These are phyloP conservation scores for Geranomyces michiganensis DNA, from an alignment of 192 early-diverging fungal genomes.

Conservation along the genomic window DNA sequence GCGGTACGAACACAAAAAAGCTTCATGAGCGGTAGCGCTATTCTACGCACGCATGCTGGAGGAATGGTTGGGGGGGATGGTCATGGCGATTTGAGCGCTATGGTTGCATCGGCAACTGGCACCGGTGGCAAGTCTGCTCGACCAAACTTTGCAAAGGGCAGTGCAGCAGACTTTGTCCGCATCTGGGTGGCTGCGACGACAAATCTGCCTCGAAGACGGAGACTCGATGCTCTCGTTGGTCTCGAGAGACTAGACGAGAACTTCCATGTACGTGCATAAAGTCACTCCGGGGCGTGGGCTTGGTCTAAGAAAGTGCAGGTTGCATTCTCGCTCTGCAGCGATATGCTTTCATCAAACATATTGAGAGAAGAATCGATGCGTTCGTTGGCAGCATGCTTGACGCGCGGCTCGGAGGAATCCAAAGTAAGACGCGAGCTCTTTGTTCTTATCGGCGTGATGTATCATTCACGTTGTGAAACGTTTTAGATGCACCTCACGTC, in stretches of 20 bases:
- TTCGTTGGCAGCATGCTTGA: conserved; percentile 39
- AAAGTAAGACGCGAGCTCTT: neutral
- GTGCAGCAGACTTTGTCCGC: conserved; percentile 21
- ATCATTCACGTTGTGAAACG: neutral
- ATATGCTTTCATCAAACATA: conserved; percentile 43
- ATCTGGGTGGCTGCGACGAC: conserved; percentile 12
- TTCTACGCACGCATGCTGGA: neutral
- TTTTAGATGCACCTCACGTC: conserved; percentile 8
- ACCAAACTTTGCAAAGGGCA: conserved; percentile 1
- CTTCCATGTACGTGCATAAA: conserved; percentile 43
- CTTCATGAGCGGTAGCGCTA: neutral
- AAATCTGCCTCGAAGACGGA: conserved; percentile 2
- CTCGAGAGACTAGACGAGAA: conserved; percentile 47
- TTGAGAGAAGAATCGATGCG: conserved; percentile 43
- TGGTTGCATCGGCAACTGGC: neutral
- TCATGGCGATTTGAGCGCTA: neutral
- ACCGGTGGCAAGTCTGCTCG: neutral
- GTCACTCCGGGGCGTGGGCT: neutral
- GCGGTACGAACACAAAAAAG: too few relatives aligned
- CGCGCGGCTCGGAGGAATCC: conserved; percentile 14
- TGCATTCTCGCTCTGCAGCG: conserved; percentile 28
- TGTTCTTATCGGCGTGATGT: neutral
- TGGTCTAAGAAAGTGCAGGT: neutral
- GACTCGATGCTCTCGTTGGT: conserved; percentile 33
- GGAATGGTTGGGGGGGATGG: conserved; percentile 1